A percentile compares a stretch with the other conserved stretches of the same genome.
These are phyloP conservation scores for Rhodotorula paludigena DNA, from an alignment of 768 basidiomycete species.

Conservation along the genomic window DNA sequence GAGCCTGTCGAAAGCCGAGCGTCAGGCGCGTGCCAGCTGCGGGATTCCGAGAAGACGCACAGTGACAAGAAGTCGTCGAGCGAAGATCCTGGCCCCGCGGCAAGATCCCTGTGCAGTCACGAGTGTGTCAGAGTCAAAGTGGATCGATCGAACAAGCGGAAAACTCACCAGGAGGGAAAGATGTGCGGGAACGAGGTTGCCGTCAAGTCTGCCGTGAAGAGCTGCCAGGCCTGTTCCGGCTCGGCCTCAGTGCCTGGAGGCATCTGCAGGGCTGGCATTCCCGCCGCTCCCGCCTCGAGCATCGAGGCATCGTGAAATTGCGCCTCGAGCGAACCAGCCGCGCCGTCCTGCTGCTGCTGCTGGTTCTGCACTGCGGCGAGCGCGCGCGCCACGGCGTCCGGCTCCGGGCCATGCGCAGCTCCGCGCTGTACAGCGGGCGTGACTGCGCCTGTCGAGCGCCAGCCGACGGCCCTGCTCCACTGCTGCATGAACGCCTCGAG, in stretches of 20 bases:
- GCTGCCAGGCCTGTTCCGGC: background rate
- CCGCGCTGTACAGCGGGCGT: too few relatives aligned
- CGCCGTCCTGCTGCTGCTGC: background rate
- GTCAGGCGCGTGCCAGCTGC: too few relatives aligned
- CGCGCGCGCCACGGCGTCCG: background rate
- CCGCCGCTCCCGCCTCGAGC: too few relatives aligned
- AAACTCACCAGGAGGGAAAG: constrained; percentile 1
- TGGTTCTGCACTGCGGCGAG: background rate
- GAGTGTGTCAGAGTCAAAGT: background rate
- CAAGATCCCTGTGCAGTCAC: background rate
- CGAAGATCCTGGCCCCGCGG: too few relatives aligned
- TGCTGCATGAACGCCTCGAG: background rate
- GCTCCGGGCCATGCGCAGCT: too few relatives aligned
- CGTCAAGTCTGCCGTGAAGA: background rate
- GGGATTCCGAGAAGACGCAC: background rate
- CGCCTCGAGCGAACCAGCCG: background rate
- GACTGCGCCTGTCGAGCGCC: background rate
- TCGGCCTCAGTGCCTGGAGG: too few relatives aligned
- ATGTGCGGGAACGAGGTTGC: background rate
- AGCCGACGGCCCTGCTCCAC: background rate
- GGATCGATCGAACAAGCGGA: too few relatives aligned
- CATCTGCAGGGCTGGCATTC: too few relatives aligned
- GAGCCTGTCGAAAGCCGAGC: too few relatives aligned
- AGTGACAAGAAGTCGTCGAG: constrained; percentile 1
- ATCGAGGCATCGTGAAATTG: too few relatives aligned